Evolutionary conservation across 192 early-diverging fungal genomes (phyloP).

Genomic region (Geranomyces variabilis): DNA sequence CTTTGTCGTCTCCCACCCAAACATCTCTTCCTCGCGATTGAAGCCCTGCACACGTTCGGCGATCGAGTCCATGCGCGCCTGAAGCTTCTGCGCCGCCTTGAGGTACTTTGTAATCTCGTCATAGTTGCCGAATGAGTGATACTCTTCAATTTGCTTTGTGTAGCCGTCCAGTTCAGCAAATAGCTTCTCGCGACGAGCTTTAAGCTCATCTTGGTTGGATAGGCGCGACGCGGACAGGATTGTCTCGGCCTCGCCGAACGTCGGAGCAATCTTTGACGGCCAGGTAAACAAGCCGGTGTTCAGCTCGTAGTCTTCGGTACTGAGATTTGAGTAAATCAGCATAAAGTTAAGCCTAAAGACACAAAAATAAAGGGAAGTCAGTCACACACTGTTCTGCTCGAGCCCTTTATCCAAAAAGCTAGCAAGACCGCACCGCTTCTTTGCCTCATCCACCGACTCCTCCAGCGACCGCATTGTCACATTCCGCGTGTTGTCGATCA

Average conservation of each 20-base stretch:
- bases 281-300: constrained; percentile 61
- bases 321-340: constrained; percentile 60
- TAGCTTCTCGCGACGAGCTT: constrained; percentile 54
- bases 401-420: too few species aligned
- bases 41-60: constrained; percentile 52
- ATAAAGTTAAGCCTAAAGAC: constrained; percentile 58
- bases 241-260: constrained; percentile 54
- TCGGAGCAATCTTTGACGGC: constrained; percentile 58
- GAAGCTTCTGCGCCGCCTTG: constrained; percentile 63
- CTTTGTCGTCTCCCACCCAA: constrained; percentile 60
- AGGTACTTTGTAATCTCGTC: constrained; percentile 63
- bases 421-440: constrained; percentile 52
- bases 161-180: constrained; percentile 58
- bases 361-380: neutral
- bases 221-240: constrained; percentile 47
- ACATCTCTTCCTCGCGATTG: constrained; percentile 61
- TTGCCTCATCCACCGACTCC: constrained; percentile 61
- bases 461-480: constrained; percentile 51
- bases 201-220: constrained; percentile 63
- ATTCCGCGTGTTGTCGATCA: constrained; percentile 49
- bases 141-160: constrained; percentile 65
- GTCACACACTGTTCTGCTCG: neutral
- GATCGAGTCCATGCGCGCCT: constrained; percentile 55
- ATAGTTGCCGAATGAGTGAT: constrained; percentile 59
- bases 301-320: constrained; percentile 59